Base-by-base conservation (phyloP, 306 rosid species). In the Castanea crenata region DNA sequence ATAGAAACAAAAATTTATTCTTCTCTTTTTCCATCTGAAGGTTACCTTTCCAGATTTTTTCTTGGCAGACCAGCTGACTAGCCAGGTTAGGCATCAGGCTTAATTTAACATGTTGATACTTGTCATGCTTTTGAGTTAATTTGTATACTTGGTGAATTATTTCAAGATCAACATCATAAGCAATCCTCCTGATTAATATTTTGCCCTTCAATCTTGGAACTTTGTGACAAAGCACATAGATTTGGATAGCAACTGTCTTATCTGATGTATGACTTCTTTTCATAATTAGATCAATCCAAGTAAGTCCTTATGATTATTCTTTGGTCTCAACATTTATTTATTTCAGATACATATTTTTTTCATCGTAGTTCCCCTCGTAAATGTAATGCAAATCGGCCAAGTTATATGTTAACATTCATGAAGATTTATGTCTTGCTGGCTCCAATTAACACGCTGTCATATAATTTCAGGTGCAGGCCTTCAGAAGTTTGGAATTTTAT, bases 31-130 rank as follows among this genome's bases (percentile, higher is more conserved):
- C 70, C 44, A 23, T 76, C 31, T 85, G 74, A 75, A 93, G 97
- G 86, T 88, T 49, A 80, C 81, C 44, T 80, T 93, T 10, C 85
- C 81, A 62, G 98, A 91, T 31, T 87, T 86, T 82, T 87, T 93
- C 85, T 81, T 91, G 83, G 97, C 97, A 34, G 95, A 93, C 86
- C 97, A 93, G 81, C 91, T 93, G 54, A 93, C 98, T 4, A 93
- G 95, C 83, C 91, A 91, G 97, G 98, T 91, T 62, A 8, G 55
- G 74, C 59, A 62, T 63, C 52, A 31, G 11, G 12, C 72, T 56
- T 74, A 20, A 12, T 27, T 59, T 27, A 59, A 31, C 23, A 21
- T 32, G 31, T 41, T 29, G 27, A 78, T 21, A 13, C 15, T 68
- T 19, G 35, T 84, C 44, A 25, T 34, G 57, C 32, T 56, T 29